Evolutionary conservation across 768 basidiomycete species (phyloP).

Genomic region (Gymnopilus dilepis): DNA sequence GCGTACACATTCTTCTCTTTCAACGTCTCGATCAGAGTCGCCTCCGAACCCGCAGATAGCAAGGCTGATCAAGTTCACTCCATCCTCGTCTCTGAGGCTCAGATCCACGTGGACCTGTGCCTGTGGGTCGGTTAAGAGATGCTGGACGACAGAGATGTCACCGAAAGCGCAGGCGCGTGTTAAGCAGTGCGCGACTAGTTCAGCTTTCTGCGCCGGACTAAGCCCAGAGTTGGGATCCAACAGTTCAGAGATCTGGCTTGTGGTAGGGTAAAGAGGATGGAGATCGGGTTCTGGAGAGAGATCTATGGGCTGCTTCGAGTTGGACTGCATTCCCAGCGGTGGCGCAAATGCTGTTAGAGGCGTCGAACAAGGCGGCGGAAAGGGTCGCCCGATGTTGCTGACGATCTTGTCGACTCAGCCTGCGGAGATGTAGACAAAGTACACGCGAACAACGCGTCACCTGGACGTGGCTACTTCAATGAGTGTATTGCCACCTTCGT

Average conservation of each 20-base stretch:
- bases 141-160: conserved; percentile 73
- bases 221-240: conserved; percentile 74
- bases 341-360: neutral
- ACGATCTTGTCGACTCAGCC: neutral
- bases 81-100: conserved; percentile 80
- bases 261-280: conserved; percentile 77
- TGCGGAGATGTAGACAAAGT: neutral
- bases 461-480: neutral
- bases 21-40: conserved; percentile 82
- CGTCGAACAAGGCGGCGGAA: neutral
- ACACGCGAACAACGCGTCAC: conserved; percentile 6
- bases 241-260: conserved; percentile 61
- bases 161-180: conserved; percentile 80
- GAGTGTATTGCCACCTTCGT: neutral
- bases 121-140: conserved; percentile 70
- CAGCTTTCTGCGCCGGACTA: conserved; percentile 65
- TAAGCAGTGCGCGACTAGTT: conserved; percentile 77
- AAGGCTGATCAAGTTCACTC: conserved; percentile 77
- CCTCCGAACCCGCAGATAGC: conserved; percentile 83
- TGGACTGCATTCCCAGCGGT: conserved; percentile 22
- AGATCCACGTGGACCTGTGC: conserved; percentile 74
- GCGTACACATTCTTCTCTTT: conserved; percentile 89
- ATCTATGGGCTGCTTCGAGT: conserved; percentile 47
- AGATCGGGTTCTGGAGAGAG: conserved; percentile 80
- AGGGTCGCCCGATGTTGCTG: neutral